These are phyloP conservation scores for Candolleomyces eurysporus DNA, from an alignment of 768 basidiomycete species.

Conservation along the genomic window DNA sequence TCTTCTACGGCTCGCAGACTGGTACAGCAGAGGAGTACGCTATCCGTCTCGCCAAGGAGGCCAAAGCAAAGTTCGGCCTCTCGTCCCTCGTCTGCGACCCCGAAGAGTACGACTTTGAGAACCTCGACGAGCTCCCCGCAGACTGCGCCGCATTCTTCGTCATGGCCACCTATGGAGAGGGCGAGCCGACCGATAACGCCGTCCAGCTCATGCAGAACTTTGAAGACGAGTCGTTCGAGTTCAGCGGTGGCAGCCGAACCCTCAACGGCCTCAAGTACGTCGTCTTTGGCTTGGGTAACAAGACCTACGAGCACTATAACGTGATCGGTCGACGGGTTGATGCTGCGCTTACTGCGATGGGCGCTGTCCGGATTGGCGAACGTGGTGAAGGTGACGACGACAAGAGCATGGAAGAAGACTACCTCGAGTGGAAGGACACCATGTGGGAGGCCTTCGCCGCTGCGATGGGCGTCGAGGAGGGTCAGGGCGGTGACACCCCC, in stretches of 20 bases:
- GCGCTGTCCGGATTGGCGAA: conserved; percentile 81
- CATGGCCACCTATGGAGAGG: conserved; percentile 98
- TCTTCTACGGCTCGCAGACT: conserved; percentile 98
- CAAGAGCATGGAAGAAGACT: conserved; percentile 99
- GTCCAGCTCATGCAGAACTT: conserved; percentile 92
- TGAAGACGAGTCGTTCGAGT: conserved; percentile 83
- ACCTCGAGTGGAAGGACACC: conserved; percentile 96
- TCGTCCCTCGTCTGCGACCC: conserved; percentile 97
- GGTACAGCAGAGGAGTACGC: conserved; percentile 99
- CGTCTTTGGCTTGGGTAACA: conserved; percentile 90
- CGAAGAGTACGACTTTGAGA: conserved; percentile 98
- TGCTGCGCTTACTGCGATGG: conserved; percentile 68
- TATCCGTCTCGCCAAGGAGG: conserved; percentile 96
- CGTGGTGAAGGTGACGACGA: conserved; percentile 98
- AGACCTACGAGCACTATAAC: conserved; percentile 96
- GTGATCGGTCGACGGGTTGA: conserved; percentile 83
- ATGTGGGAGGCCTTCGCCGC: conserved; percentile 94
- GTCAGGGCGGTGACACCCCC: conserved; percentile 90
- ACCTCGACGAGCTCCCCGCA: conserved; percentile 86
- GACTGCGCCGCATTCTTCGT: conserved; percentile 91
- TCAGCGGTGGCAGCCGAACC: conserved; percentile 72
- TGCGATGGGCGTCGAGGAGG: conserved; percentile 88
- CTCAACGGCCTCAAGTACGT: conserved; percentile 91
- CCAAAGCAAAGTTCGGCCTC: conserved; percentile 93
- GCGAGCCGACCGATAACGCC: conserved; percentile 98